Evolutionary conservation across 495 filamentous ascomycete genomes (phyloP), one percentile per base, ranked within the genome.

Genomic region (Talaromyces nanjingensis): DNA sequence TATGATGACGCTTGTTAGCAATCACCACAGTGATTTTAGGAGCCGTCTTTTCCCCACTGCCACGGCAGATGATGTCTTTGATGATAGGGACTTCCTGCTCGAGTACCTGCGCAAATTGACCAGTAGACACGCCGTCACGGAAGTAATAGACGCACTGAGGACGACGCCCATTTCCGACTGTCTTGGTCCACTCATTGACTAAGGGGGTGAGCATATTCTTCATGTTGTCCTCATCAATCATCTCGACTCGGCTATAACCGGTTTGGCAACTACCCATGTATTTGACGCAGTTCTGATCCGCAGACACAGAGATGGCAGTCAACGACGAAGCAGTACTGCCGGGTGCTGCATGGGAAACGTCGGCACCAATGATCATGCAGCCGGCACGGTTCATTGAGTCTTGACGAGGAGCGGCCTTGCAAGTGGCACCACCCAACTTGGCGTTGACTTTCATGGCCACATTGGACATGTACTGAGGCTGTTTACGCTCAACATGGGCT

Each of bases 401-500:
- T 14, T 71, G 64, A 39, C 69, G 72, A 1, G 78, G 68, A 39
- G 81, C 65, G n/a, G 77, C 77, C 14, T 76, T 70, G 57, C 71
- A 76, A 16, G 90, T 96, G 37, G 12, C 37, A 16, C 37, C 37
- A 42, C 37, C 29, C 29, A 31, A 85, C 76, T 97, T 98, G 16
- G 90, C 88, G 68, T 98, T 97, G 63, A 98, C 82, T 74, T 98
- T 98, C 90, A 97, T 92, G 57, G 83, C 78, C 27, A 97, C 89
- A 69, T 97, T 97, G 2, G 89, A 93, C 64, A 86, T 82, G 74
- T 96, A 96, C 72, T 98, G 93, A 1, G 77, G 76, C 16, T 86
- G 77, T 24, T 75, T 77, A 66, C 85, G 87, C 5, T 69, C 64
- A 12, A 91, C 89, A 62, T 92, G 86, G 0, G 65, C 68, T 12